Conservation (phyloP, 148 eudicot species). For the Heliosperma pusillum region DNA sequence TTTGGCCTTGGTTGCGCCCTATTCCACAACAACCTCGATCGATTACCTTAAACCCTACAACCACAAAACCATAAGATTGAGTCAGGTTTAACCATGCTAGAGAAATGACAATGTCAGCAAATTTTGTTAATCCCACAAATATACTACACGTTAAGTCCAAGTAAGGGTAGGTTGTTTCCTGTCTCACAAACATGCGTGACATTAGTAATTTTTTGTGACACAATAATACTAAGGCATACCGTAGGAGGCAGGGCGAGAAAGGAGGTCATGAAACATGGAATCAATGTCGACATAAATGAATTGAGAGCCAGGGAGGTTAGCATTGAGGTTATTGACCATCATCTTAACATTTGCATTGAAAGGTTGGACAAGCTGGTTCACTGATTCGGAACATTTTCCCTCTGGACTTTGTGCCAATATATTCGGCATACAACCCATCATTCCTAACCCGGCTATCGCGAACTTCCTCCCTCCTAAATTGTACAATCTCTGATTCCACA, state of each 20-base stretch:
- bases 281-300: slow-evolving; percentile 58
- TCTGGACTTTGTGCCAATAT: slow-evolving; percentile 52
- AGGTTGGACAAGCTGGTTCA: slow-evolving; percentile 64
- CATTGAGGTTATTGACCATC: slow-evolving; percentile 58
- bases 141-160: too few relatives aligned
- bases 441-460: slow-evolving; percentile 71
- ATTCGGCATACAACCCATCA: slow-evolving; percentile 90
- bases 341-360: slow-evolving; percentile 64
- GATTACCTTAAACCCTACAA: slow-evolving; percentile 59
- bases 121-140: too few relatives aligned
- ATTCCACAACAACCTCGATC: slow-evolving; percentile 81
- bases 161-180: too few relatives aligned
- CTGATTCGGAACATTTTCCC: slow-evolving; percentile 57
- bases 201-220: too few relatives aligned
- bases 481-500: slow-evolving; percentile 55
- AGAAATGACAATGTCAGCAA: too few relatives aligned
- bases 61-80: neutral
- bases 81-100: too few relatives aligned
- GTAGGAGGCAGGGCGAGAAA: slow-evolving; percentile 47
- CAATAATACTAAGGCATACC: slow-evolving; percentile 30
- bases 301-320: slow-evolving; percentile 53
- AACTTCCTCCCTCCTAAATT: slow-evolving; percentile 84
- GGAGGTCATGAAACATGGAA: slow-evolving; percentile 65
- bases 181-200: too few relatives aligned
- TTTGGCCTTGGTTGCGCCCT: slow-evolving; percentile 82